A percentile compares a stretch with the other conserved stretches of the same genome.
Evolutionary conservation across 306 rosid genomes (phyloP).

Genomic region (Inga leiocalycina): DNA sequence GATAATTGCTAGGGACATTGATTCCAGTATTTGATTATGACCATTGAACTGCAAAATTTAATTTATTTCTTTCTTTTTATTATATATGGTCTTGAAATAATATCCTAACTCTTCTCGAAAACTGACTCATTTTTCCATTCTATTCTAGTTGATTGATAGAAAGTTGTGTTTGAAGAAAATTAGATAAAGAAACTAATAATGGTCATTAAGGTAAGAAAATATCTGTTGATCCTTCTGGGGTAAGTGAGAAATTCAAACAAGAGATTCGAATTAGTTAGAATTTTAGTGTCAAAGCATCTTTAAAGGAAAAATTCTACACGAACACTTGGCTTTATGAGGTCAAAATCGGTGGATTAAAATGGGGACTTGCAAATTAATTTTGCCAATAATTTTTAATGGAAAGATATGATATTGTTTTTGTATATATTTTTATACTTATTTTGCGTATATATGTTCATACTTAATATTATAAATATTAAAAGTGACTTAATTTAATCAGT

Average conservation of each 20-base stretch:
- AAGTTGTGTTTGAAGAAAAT: background rate
- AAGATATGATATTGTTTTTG: background rate
- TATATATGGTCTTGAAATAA: constrained; percentile 25
- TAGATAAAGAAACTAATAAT: background rate
- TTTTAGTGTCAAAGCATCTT: background rate
- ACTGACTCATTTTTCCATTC: constrained; percentile 20
- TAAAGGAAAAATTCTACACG: background rate
- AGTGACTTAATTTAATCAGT: too few species aligned
- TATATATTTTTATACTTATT: too few species aligned
- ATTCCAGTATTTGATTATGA: constrained; percentile 45
- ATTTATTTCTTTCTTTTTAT: constrained; percentile 3
- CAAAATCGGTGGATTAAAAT: background rate
- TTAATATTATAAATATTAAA: background rate
- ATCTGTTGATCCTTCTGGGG: background rate
- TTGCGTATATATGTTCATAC: background rate
- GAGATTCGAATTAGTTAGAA: background rate
- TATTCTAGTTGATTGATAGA: constrained; percentile 10
- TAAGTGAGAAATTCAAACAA: background rate
- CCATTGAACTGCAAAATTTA: constrained; percentile 35
- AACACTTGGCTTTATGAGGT: background rate
- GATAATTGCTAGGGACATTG: constrained; percentile 23
- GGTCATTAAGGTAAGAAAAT: background rate
- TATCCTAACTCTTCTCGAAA: constrained; percentile 15
- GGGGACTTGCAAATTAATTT: background rate
- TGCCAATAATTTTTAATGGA: background rate